Evolutionary conservation across 495 filamentous ascomycete genomes (phyloP), one percentile per base, ranked within the genome.

Genomic region (Penicillium canescens): DNA sequence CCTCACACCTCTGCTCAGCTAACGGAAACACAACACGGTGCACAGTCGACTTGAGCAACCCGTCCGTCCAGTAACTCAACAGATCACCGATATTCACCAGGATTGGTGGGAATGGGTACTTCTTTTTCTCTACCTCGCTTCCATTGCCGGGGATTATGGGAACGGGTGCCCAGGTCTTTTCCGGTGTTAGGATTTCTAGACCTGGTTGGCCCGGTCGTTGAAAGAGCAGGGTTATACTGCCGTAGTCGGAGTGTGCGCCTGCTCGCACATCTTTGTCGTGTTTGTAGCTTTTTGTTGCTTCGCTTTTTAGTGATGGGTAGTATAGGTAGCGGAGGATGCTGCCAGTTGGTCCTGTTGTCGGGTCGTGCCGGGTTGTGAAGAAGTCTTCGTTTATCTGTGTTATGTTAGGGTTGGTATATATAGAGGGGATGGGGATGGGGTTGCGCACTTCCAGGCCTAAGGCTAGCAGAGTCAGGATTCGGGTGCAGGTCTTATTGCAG

Each of bases 51-150:
- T 87, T 85, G 35, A 97, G 75, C 43, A 96, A 61, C 3, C 91
- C 91, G 46, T 86, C 84, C 2, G 94, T 97, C 94, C 94, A 98
- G 62, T 95, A 91, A 18, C 83, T 86, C 5, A 98, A 82, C 42
- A 96, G 62, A 63, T 98, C 94, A 3, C 92, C 94, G 31, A 96
- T 92, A 61, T 98, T 98, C 23, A 97, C 84, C 12, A 97, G 75
- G 37, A 98, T 91, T 0, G 94, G 91, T 23, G 89, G 87, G 37
- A 78, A 76, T 1, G 76, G 69, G 59, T 82, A 83, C 16, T 2
- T 20, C 34, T 82, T 82, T 16, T 0, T 18, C 31, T 20, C 18
- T 11, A 62, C 55, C 42, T 50, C 57, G 8, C 50, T 36, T 12
- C 81, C 72, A 7, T 45, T 34, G 14, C 62, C 65, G 0, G 76